Conservation (phyloP, 495 filamentous ascomycete genomes). For the Penicillium odoratum region DNA sequence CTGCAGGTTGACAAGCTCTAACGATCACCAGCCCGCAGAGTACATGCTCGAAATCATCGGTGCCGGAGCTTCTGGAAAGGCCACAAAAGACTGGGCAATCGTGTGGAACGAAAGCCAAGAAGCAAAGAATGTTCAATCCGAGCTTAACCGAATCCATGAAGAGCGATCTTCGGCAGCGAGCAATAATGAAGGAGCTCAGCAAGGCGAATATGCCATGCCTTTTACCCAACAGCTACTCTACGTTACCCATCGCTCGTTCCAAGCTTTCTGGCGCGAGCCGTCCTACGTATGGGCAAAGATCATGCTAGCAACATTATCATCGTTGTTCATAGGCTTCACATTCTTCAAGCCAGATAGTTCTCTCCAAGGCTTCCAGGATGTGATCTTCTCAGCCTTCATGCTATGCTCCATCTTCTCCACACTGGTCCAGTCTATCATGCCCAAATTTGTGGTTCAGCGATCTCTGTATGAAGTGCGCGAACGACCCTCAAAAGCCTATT, state of each 20-base stretch:
- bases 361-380: conserved; percentile 77
- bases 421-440: conserved; percentile 73
- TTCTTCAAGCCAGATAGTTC: conserved; percentile 69
- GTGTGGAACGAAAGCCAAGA: conserved; percentile 71
- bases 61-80: conserved; percentile 68
- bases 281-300: conserved; percentile 18
- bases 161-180: not conserved
- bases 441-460: conserved; percentile 62
- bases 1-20: not conserved
- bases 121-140: conserved; percentile 56
- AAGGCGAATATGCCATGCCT: conserved; percentile 47
- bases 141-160: conserved; percentile 44
- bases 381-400: conserved; percentile 81
- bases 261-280: conserved; percentile 50
- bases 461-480: conserved; percentile 66
- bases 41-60: conserved; percentile 87
- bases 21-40: conserved; percentile 60
- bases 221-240: conserved; percentile 45
- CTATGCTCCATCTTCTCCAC: conserved; percentile 71
- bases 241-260: conserved; percentile 45
- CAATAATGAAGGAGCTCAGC: conserved; percentile 35
- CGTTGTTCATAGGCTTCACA: conserved; percentile 66
- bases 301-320: conserved; percentile 16
- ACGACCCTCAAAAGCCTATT: conserved; percentile 61
- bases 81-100: conserved; percentile 65